phyloP scores from a whole-genome alignment of 306 rosid species.

The Prunus armeniaca region DNA sequence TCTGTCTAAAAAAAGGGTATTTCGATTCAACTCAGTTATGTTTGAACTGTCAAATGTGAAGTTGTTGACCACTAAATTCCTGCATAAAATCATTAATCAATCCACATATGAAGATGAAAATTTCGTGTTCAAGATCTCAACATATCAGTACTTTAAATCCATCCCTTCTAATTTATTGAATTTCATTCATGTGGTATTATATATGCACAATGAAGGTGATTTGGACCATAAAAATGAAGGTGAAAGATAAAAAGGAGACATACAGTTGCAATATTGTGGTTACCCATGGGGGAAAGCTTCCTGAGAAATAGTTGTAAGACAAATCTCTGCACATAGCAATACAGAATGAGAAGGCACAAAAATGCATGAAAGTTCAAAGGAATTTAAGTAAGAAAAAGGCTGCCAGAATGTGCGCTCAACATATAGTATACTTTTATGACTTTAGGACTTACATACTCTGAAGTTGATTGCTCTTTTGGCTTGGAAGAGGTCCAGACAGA shows the following conservation, averaged over 20 bases:
- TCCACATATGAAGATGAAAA: background rate
- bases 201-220: too few species aligned
- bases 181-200: too few species aligned
- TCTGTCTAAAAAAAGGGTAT: background rate
- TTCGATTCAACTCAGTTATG: background rate
- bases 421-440: too few species aligned
- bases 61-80: constrained; percentile 31
- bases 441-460: too few species aligned
- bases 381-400: background rate
- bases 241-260: background rate
- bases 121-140: background rate
- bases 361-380: background rate
- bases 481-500: too few species aligned
- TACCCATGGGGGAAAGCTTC: constrained; percentile 24
- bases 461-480: too few species aligned
- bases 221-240: background rate
- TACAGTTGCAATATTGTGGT: constrained; percentile 11
- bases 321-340: constrained; percentile 21
- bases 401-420: background rate
- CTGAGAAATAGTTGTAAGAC: constrained; percentile 24
- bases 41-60: constrained; percentile 20
- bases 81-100: constrained; percentile 1
- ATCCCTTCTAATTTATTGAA: too few species aligned
- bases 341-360: background rate
- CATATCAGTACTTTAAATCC: background rate